A percentile compares a stretch with the other conserved stretches of the same genome.
phyloP scores from a whole-genome alignment of 2,329 filamentous ascomycete species.

The Sclerotinia sclerotiorum region DNA sequence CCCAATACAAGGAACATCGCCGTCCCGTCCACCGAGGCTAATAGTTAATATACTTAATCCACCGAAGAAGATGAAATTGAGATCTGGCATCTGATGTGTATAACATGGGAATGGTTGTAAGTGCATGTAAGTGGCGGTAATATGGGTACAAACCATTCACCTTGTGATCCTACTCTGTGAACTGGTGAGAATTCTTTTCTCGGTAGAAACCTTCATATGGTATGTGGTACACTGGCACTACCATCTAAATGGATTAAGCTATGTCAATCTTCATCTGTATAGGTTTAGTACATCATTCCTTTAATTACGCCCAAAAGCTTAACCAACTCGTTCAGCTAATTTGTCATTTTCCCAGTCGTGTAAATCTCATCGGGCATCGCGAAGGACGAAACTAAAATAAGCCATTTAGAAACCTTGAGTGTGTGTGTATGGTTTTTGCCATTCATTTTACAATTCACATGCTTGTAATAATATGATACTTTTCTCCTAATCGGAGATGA shows the following conservation, averaged over 20 bases:
- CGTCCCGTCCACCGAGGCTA: slow-evolving; percentile 11
- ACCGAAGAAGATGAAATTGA: not conserved
- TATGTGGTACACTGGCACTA: not conserved
- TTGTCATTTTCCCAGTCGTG: not conserved
- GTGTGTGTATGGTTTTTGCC: not conserved
- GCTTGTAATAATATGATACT: not conserved
- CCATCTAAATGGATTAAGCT: not conserved
- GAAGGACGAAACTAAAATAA: not conserved
- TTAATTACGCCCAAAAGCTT: slow-evolving; percentile 16
- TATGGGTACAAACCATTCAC: not conserved
- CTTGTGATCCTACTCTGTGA: not conserved
- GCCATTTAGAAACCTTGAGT: not conserved
- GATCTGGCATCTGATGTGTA: slow-evolving; percentile 12
- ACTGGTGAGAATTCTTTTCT: not conserved
- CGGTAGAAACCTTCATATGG: not conserved
- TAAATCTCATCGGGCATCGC: not conserved
- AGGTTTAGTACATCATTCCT: not conserved
- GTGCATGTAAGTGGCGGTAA: not conserved
- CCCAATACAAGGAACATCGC: slow-evolving; percentile 8
- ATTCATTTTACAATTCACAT: slow-evolving; percentile 3
- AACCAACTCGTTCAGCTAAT: not conserved
- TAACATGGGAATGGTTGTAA: not conserved
- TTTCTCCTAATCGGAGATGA: not conserved
- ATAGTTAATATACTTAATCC: not conserved
- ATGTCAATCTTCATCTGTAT: not conserved